Conservation (phyloP, 768 basidiomycete species). For the Termitomyces sp. region DNA sequence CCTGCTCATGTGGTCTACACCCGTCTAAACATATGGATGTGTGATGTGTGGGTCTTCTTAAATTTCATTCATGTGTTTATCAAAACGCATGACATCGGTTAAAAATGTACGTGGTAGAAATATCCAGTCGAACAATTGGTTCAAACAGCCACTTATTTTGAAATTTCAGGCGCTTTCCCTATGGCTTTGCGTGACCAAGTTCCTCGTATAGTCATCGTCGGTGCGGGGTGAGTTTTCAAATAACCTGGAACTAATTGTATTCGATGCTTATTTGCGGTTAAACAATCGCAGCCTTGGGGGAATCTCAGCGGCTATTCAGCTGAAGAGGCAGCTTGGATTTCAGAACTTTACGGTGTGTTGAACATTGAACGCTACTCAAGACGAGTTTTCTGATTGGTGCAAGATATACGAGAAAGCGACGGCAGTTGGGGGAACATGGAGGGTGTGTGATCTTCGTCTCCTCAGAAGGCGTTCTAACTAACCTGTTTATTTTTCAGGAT, state of each 20-base stretch:
- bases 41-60: not conserved
- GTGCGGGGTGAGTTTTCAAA: slow-evolving; percentile 40
- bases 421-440: slow-evolving; percentile 54
- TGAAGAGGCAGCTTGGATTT: slow-evolving; percentile 41
- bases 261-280: not conserved
- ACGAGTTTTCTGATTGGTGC: not conserved
- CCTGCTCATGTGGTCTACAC: not conserved
- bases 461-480: not conserved
- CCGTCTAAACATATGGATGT: not conserved
- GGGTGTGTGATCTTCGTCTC: slow-evolving; percentile 33
- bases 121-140: not conserved
- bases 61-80: slow-evolving; percentile 2
- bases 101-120: not conserved
- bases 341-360: slow-evolving; percentile 45
- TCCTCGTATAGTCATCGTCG: slow-evolving; percentile 44
- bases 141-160: not conserved
- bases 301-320: slow-evolving; percentile 44
- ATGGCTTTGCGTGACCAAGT: slow-evolving; percentile 18
- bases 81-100: slow-evolving; percentile 1
- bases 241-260: not conserved
- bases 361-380: not conserved
- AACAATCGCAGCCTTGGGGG: slow-evolving; percentile 37
- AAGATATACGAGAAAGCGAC: slow-evolving; percentile 51
- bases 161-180: not conserved
- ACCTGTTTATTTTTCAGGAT: slow-evolving; percentile 30